Conservation (phyloP, 257 asterid genomes). For the Penstemon barbatus region DNA sequence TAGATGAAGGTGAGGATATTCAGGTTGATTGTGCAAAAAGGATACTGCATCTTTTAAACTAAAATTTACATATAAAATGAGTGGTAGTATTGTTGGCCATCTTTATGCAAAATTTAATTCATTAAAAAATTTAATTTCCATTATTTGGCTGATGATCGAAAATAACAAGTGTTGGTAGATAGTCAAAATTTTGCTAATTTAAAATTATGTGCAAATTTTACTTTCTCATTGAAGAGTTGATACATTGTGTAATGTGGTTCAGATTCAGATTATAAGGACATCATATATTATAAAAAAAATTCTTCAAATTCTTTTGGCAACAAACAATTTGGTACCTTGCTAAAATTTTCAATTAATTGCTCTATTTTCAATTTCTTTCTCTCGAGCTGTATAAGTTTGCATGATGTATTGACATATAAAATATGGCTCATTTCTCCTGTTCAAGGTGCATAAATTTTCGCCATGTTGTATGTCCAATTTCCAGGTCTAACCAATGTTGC, state of each 20-base stretch:
- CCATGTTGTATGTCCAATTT: slow-evolving; percentile 28
- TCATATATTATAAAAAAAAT: no score
- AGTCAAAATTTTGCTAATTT: background rate
- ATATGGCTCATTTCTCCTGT: no score
- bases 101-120: no score
- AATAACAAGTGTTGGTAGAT: slow-evolving; percentile 3
- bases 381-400: no score
- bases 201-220: background rate
- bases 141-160: no score
- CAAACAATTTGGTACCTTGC: background rate
- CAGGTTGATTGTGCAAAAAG: slow-evolving; percentile 19
- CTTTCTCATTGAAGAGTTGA: slow-evolving; percentile 16
- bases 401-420: no score
- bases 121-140: no score
- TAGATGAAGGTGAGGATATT: slow-evolving; percentile 74
- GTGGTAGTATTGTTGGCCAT: no score
- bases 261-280: no score
- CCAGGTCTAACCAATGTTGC: slow-evolving; percentile 80
- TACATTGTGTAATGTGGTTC: slow-evolving; percentile 14
- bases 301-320: background rate
- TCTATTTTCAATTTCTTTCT: no score
- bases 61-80: no score
- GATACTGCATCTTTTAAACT: background rate
- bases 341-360: background rate
- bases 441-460: background rate